Percentiles rank a stretch among this genome's conserved stretches.
These are phyloP conservation scores for Lentinula sp. DNA, from an alignment of 768 basidiomycete genomes.

Conservation along the genomic window DNA sequence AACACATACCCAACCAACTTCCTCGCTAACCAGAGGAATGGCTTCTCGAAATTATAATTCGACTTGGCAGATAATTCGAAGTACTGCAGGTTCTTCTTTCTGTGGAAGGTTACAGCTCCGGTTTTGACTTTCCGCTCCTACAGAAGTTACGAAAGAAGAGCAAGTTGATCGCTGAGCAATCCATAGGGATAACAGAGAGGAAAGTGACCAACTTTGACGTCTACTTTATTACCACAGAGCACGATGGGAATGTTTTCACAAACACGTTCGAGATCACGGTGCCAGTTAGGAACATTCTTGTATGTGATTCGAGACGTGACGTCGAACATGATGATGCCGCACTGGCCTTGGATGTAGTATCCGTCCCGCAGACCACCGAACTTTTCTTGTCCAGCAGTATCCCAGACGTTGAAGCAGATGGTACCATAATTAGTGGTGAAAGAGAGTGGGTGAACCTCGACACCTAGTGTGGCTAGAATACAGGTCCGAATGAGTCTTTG, in stretches of 20 bases:
- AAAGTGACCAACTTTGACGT: slow-evolving; percentile 79
- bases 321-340: slow-evolving; percentile 99
- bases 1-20: slow-evolving; percentile 88
- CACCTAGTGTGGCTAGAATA: slow-evolving; percentile 89
- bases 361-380: slow-evolving; percentile 98
- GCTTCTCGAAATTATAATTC: slow-evolving; percentile 99
- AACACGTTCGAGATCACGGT: slow-evolving; percentile 98
- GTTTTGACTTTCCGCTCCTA: slow-evolving; percentile 99
- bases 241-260: slow-evolving; percentile 99
- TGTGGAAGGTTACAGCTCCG: slow-evolving; percentile 96
- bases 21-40: slow-evolving; percentile 98
- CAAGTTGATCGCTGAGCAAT: background rate
- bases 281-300: slow-evolving; percentile 99
- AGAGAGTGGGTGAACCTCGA: slow-evolving; percentile 93
- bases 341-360: slow-evolving; percentile 96
- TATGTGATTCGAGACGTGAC: slow-evolving; percentile 99
- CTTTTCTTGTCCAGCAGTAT: slow-evolving; percentile 99
- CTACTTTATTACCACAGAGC: slow-evolving; percentile 99
- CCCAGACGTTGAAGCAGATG: slow-evolving; percentile 99
- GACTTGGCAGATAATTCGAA: slow-evolving; percentile 99
- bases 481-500: slow-evolving; percentile 8
- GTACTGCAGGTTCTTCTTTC: slow-evolving; percentile 99
- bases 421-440: slow-evolving; percentile 99
- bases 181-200: slow-evolving; percentile 2
- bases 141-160: slow-evolving; percentile 6